Base-by-base conservation (phyloP, 208 protist genomes). In the Angomonas ambiguus region DNA sequence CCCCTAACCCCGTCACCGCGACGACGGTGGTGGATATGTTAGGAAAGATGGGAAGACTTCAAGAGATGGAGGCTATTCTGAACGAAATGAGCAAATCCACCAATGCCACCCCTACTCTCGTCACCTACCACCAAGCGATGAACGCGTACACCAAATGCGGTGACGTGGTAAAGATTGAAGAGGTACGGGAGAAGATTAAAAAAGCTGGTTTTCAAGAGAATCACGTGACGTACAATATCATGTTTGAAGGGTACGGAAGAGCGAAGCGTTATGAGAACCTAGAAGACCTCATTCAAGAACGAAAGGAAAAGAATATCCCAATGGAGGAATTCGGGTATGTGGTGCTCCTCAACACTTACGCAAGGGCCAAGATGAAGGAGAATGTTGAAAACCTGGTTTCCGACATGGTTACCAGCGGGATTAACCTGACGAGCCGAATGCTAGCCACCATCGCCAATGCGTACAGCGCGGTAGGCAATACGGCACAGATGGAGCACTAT, bases 11-110 rank as follows among this genome's bases (percentile, higher is more conserved):
- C 11, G 79, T 94, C 11, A 96, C 88, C 8, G 87, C 87, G 42
- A 96, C 92, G 32, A 96, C 92, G 18, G 92, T 96, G 24, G 82
- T 96, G 25, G 92, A 96, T 65, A 92, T 96, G 85, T 84, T 96
- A 51, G 92, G 92, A 4, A 94, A 94, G 72, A 95, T 95, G 92
- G 92, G 92, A 1, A 74, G 87, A 0, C 76, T 96, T 3, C 67
- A 62, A 6, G 87, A 96, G 69, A 95, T 96, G 88, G 88, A 96
- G 69, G 77, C 80, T 18, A 79, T 96, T 22, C 66, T 96, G 22
- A 80, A 82, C n/a, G 85, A 94, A 65, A 96, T 96, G 92, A 74
- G 65, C 13, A 76, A 80, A n/a, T 95, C 87, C 3, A 81, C 85
- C 1, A 93, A 94, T 62, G 85, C 82, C 0, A 66, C 72, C 11